A percentile compares a stretch with the other conserved stretches of the same genome.
Conservation (phyloP, 495 filamentous ascomycete genomes). For the Cenococcum geophilum region DNA sequence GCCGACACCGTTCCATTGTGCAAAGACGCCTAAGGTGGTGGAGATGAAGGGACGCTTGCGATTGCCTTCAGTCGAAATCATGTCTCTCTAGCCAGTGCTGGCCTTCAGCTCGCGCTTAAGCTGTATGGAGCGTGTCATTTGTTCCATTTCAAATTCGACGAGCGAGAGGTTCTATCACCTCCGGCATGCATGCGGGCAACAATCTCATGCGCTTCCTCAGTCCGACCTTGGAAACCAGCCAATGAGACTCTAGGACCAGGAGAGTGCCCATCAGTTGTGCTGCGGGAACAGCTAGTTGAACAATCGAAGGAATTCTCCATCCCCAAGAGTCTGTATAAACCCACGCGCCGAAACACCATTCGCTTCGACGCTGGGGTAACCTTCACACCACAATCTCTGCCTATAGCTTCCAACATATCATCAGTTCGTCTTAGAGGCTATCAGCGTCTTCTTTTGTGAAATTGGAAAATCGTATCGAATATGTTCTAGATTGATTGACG, state of each 20-base stretch:
- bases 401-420: conserved; percentile 35
- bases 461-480: conserved; percentile 38
- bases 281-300: neutral
- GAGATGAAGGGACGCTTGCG: conserved; percentile 20
- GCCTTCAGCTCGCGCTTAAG: conserved; percentile 20
- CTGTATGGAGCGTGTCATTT: conserved; percentile 33
- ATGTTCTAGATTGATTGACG: conserved; percentile 47
- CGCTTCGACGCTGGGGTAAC: conserved; percentile 33
- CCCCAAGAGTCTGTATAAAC: neutral
- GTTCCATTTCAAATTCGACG: conserved; percentile 31
- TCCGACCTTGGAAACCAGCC: conserved; percentile 53
- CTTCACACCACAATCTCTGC: conserved; percentile 23
- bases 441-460: conserved; percentile 27
- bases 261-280: neutral
- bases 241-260: neutral
- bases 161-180: conserved; percentile 25
- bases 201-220: conserved; percentile 55
- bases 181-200: conserved; percentile 45
- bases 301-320: neutral
- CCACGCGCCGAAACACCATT: conserved; percentile 27
- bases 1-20: conserved; percentile 40
- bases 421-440: conserved; percentile 27
- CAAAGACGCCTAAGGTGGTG: conserved; percentile 36
- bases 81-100: too few species aligned
- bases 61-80: too few species aligned